These are phyloP conservation scores for Taphrina betulina DNA, from an alignment of 1,139 yeast genomes.

Conservation along the genomic window DNA sequence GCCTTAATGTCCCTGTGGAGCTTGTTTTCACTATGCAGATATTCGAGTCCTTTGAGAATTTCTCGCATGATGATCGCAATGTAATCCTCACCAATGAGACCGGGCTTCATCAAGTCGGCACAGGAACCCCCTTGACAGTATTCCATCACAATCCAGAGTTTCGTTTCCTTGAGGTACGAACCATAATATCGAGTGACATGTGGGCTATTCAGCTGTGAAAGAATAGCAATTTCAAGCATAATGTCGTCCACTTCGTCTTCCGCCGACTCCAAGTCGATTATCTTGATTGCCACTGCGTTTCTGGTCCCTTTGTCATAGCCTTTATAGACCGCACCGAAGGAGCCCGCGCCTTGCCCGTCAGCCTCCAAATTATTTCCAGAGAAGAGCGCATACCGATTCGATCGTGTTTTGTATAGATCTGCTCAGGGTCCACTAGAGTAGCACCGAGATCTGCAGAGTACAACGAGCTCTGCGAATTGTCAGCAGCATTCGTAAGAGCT, in stretches of 20 bases:
- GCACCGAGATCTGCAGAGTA: too few relatives aligned
- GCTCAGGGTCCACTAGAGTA: conserved; percentile 76
- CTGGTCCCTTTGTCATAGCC: conserved; percentile 48
- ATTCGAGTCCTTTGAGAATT: conserved; percentile 63
- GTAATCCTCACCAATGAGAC: conserved; percentile 56
- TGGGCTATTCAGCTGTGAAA: conserved; percentile 63
- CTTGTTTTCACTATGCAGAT: conserved; percentile 67
- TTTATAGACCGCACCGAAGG: conserved; percentile 80
- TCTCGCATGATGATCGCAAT: conserved; percentile 61
- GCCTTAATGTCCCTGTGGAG: conserved; percentile 86
- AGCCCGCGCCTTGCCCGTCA: conserved; percentile 62
- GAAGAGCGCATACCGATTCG: conserved; percentile 24
- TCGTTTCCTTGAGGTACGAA: conserved; percentile 60
- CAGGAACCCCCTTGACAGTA: conserved; percentile 92
- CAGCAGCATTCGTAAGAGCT: too few relatives aligned
- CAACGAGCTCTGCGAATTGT: too few relatives aligned
- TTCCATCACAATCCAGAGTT: conserved; percentile 89
- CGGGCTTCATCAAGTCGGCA: conserved; percentile 63
- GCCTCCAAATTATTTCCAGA: neutral
- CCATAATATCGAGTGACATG: conserved; percentile 53
- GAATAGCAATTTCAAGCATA: conserved; percentile 71
- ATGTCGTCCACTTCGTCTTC: conserved; percentile 69
- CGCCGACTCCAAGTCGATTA: conserved; percentile 69
- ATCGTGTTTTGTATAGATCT: conserved; percentile 33
- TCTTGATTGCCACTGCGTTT: conserved; percentile 70